Evolutionary conservation across 148 eudicot species (phyloP), one percentile per base, ranked within the genome.

Genomic region (Rheum nobile): DNA sequence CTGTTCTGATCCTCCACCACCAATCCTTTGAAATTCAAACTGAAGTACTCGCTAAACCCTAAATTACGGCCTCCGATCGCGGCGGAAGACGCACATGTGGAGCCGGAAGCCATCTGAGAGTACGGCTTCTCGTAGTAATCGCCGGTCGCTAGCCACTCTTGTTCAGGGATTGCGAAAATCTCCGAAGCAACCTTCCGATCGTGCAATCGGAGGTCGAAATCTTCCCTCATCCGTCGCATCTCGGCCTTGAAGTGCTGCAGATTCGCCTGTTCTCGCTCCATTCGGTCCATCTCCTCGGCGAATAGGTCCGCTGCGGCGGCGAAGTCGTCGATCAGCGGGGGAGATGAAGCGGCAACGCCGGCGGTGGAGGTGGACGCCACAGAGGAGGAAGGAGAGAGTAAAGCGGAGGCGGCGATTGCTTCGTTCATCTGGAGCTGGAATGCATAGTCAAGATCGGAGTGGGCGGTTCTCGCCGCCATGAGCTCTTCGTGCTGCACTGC

Each of bases 131-230:
- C 73, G 52, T 38, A 55, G 47, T 54, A 6, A 42, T 84, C 82
- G 4, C 90, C 90, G 16, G 76, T 74, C 2, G 74, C 41, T 8
- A 24, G 57, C 93, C 90, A 89, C 71, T 82, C 83, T 17, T 12
- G 72, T 8, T 87, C 89, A 1, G 86, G 77, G 57, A 85, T 74
- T 2, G 44, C 76, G 12, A 12, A 19, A 3, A 89, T 63, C 12
- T 89, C 84, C 1, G 71, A 65, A 8, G 90, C 90, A 14, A 89
- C 80, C 4, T 75, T 77, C 68, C 77, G 87, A 72, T 86, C 90
- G 79, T 88, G 88, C 59, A 83, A 69, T 54, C 75, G 83, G 75
- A 80, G 79, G 72, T 43, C 52, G 72, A 86, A 80, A 43, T 86
- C 81, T n/a, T 71, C 71, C 8, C 76, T 71, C 47, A 77, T 46